Evolutionary conservation across 73 alveolate genomes (phyloP), one percentile per base, ranked within the genome.

Genomic region (Paramecium tetraurelia): DNA sequence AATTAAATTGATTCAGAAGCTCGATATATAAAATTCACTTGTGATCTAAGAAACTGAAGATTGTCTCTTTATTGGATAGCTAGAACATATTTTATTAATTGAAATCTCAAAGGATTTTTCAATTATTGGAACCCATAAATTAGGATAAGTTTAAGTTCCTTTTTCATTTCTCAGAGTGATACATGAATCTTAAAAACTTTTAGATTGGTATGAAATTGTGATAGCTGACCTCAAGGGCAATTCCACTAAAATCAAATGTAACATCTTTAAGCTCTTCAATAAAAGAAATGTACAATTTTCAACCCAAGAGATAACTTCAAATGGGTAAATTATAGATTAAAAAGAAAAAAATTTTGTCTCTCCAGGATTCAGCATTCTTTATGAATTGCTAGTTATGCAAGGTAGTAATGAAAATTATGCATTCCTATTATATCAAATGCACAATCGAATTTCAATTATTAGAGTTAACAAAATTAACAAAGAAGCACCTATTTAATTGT

Each of bases 171-270:
- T 53, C n/a, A 53, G 69, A 20, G 69, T 53, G 33, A 18, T n/a
- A 12, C 3, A n/a, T 53, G 69, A 53, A 53, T 53, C 69, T 4
- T 20, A 33, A 38, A 63, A 63, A 63, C 27, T 11, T 12, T 41
- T 75, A 35, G 87, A 75, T 41, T 75, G 58, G 58, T 75, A 75
- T 75, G 87, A 75, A 75, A 35, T 75, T 18, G 58, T 75, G 38
- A 38, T 75, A 75, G 87, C 87, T 29, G 87, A 75, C 21, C 38
- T 38, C 4, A 22, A 38, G 11, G 59, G 68, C 3, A 75, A 75
- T 41, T 41, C 59, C 6, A 3, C n/a, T 5, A 75, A 75, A 75
- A 41, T 75, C 27, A 38, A 75, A 4, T 75, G 87, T 41, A 75
- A 75, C 14, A 41, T 75, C 29, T 75, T 29, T 75, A 75, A 75